Evolutionary conservation across 116 monocot species (phyloP), one percentile per base, ranked within the genome.

Genomic region (Trichopus zeylanicus): DNA sequence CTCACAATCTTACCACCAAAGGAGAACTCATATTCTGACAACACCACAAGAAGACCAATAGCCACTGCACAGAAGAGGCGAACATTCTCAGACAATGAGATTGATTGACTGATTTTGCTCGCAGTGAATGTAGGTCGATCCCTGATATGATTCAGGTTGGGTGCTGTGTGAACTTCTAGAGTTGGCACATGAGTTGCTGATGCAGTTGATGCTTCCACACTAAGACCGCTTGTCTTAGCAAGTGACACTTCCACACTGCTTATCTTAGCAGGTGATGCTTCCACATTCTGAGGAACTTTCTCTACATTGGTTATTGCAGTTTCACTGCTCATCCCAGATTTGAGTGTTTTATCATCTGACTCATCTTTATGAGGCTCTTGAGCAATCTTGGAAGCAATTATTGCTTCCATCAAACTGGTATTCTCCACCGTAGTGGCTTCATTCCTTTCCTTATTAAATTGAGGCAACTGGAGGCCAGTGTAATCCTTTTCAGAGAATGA

Each of bases 1-100:
- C 31, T 22, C 6, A 62, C 8, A 31, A 48, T 0, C 6, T 16
- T 61, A 5, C 53, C 39, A 20, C 61, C 70, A 2, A 70, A 18
- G 12, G 29, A 1, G 20, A 26, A 60, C 16, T 52, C 66, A 51
- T 60, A 48, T 55, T 63, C 66, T 32, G 70, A 68, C 8, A 76
- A 25, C 51, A 80, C 56, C 9, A 76, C 82, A 13, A 82, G 7
- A 34, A 76, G 11, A 5, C 67, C 71, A 53, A 79, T 57, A 8
- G 28, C 25, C n/a, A 67, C 25, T 0, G 87, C 66, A 42, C 63
- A 73, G 6, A 83, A 29, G 6, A 88, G 53, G 11, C 88, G 82
- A 37, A 71, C 57, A 27, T 82, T 79, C 62, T 82, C 79, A 15
- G 80, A 65, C 29, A 73, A 46, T 48, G 73, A 64, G 15, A 85